Evolutionary conservation across 2,329 filamentous ascomycete genomes (phyloP).

Genomic region (Beauveria sp.): DNA sequence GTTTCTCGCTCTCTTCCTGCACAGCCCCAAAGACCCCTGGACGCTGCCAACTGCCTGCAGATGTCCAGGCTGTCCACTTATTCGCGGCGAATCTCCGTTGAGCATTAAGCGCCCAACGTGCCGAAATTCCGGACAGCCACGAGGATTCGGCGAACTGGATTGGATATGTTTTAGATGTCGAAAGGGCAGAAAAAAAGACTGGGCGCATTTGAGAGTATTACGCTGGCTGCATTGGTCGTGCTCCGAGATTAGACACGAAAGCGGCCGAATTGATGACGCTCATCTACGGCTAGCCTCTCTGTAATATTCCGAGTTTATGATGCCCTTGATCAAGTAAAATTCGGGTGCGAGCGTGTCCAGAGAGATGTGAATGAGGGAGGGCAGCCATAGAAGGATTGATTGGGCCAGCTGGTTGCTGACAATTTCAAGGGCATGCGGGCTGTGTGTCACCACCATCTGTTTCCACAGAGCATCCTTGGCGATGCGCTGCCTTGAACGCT

Average conservation of each 20-base stretch:
- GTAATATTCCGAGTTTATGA: no score
- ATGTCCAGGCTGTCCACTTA: not conserved
- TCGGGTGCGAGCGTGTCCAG: conserved; percentile 37
- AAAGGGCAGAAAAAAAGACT: not conserved
- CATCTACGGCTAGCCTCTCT: no score
- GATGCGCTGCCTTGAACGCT: not conserved
- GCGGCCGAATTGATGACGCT: no score
- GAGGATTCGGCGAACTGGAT: not conserved
- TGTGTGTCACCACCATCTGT: conserved; percentile 18
- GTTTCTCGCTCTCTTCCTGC: not conserved
- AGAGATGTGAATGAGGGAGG: conserved; percentile 32
- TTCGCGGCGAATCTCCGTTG: not conserved
- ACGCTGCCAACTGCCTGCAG: not conserved
- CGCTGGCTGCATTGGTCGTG: not conserved
- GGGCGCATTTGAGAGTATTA: not conserved
- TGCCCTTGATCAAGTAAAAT: conserved; percentile 29
- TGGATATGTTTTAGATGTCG: not conserved
- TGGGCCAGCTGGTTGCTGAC: conserved; percentile 33
- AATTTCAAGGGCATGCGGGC: conserved; percentile 30
- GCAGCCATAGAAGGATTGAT: conserved; percentile 38
- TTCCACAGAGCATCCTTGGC: conserved; percentile 15
- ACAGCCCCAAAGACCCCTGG: conserved; percentile 6
- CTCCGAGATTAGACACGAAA: no score
- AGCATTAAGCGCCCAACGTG: conserved; percentile 9
- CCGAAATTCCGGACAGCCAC: not conserved